Evolutionary conservation across 208 protist species (phyloP).

Genomic region (Trypanosoma mega): DNA sequence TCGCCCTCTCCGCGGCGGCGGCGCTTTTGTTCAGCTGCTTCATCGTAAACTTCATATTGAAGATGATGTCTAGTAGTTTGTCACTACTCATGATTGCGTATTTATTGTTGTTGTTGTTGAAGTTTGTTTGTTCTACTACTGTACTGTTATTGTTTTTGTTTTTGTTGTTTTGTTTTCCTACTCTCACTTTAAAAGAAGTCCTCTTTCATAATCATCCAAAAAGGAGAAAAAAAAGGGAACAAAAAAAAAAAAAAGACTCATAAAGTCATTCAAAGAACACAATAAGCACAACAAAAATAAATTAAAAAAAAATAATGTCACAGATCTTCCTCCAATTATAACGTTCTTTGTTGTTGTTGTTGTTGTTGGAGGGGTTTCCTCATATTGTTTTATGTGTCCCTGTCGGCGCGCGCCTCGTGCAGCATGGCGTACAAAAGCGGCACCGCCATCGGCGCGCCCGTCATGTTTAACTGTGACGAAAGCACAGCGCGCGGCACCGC

Average conservation of each 20-base stretch:
- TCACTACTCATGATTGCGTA: conserved; percentile 62
- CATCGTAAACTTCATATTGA: conserved; percentile 95
- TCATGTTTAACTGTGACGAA: conserved; percentile 72
- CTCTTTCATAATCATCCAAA: neutral
- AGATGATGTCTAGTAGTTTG: conserved; percentile 90
- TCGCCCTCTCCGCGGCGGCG: conserved; percentile 85
- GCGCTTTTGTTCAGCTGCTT: conserved; percentile 94
- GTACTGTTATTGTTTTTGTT: too few species aligned
- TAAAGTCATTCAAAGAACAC: neutral
- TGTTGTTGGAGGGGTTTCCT: neutral
- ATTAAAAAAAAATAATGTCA: neutral
- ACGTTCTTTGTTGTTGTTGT: neutral
- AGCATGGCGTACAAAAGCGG: conserved; percentile 84
- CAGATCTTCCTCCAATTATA: conserved; percentile 7
- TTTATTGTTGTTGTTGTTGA: neutral
- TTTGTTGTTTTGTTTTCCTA: too few species aligned
- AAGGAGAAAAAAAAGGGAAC: conserved; percentile 9
- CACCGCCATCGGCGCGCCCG: conserved; percentile 59
- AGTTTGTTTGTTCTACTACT: too few species aligned
- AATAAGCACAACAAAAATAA: conserved; percentile 7
- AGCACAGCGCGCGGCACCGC: conserved; percentile 64
- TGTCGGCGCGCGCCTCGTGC: conserved; percentile 51
- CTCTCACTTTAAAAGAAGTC: conserved; percentile 5
- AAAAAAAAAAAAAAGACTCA: neutral
- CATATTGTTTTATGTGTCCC: neutral